phyloP scores from a whole-genome alignment of 2,329 filamentous ascomycete species.

The Epichloe uncinata region DNA sequence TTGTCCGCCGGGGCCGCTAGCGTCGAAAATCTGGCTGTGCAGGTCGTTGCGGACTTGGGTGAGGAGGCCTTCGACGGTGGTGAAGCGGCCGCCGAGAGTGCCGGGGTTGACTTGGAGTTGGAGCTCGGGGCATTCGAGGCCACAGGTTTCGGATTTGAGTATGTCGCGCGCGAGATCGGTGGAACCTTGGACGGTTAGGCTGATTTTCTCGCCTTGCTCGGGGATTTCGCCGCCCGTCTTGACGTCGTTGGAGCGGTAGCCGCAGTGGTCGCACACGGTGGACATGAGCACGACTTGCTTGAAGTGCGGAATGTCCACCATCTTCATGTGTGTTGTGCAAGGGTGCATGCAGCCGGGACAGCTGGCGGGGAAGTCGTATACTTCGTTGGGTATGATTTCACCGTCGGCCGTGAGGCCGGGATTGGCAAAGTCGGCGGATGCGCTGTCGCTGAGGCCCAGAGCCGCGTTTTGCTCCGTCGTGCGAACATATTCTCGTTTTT shows the following conservation, averaged over 20 bases:
- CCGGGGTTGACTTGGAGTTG: constrained; percentile 80
- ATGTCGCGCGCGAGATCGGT: constrained; percentile 83
- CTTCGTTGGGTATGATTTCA: constrained; percentile 83
- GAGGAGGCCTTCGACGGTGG: constrained; percentile 85
- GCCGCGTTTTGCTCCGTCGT: constrained; percentile 76
- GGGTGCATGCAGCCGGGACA: constrained; percentile 82
- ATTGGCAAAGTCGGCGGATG: constrained; percentile 37
- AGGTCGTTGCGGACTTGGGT: constrained; percentile 89
- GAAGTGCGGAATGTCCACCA: constrained; percentile 96
- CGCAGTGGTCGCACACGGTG: constrained; percentile 82
- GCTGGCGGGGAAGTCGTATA: constrained; percentile 82
- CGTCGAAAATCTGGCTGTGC: constrained; percentile 73
- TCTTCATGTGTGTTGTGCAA: constrained; percentile 94
- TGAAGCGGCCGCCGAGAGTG: constrained; percentile 91
- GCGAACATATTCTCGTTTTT: constrained; percentile 70
- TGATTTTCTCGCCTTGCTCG: constrained; percentile 72
- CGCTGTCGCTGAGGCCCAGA: constrained; percentile 60
- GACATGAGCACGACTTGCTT: constrained; percentile 95
- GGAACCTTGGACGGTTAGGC: constrained; percentile 51
- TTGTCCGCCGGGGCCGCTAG: constrained; percentile 36
- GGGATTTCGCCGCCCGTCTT: constrained; percentile 94
- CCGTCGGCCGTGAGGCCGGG: constrained; percentile 42
- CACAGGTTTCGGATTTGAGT: constrained; percentile 89
- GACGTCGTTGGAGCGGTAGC: constrained; percentile 91
- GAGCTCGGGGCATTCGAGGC: constrained; percentile 75